These are phyloP conservation scores for Potentilla sterilis DNA, from an alignment of 306 rosid genomes.

Conservation along the genomic window DNA sequence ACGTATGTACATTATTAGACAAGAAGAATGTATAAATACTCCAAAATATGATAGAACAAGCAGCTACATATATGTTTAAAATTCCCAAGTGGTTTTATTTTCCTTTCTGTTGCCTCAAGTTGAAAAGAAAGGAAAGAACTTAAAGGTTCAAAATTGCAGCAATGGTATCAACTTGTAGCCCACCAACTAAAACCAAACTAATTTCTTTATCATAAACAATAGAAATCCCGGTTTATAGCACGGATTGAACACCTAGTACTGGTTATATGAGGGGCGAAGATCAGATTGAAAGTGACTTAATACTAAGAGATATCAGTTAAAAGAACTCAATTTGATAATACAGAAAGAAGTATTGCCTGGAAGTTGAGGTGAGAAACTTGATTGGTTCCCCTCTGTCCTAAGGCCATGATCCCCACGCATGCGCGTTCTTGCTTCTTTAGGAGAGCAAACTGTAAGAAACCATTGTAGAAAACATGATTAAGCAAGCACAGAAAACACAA, in stretches of 20 bases:
- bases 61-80: background rate
- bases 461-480: slow-evolving; percentile 25
- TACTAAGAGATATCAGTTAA: background rate
- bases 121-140: background rate
- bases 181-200: background rate
- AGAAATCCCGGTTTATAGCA: background rate
- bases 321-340: slow-evolving; percentile 22
- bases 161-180: background rate
- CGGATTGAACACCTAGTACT: background rate
- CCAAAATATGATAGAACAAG: background rate
- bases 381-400: slow-evolving; percentile 45
- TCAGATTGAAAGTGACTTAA: background rate
- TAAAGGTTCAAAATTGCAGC: background rate
- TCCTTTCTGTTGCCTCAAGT: background rate
- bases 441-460: slow-evolving; percentile 57
- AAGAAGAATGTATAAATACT: background rate
- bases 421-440: slow-evolving; percentile 40
- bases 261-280: background rate
- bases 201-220: background rate
- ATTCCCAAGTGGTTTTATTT: background rate
- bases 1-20: slow-evolving; percentile 8
- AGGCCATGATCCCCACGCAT: slow-evolving; percentile 36
- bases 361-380: slow-evolving; percentile 40
- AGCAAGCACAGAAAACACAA: slow-evolving; percentile 2
- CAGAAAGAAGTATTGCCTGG: slow-evolving; percentile 52